Evolutionary conservation across 306 rosid genomes (phyloP).

Genomic region (Vachellia collinsii): DNA sequence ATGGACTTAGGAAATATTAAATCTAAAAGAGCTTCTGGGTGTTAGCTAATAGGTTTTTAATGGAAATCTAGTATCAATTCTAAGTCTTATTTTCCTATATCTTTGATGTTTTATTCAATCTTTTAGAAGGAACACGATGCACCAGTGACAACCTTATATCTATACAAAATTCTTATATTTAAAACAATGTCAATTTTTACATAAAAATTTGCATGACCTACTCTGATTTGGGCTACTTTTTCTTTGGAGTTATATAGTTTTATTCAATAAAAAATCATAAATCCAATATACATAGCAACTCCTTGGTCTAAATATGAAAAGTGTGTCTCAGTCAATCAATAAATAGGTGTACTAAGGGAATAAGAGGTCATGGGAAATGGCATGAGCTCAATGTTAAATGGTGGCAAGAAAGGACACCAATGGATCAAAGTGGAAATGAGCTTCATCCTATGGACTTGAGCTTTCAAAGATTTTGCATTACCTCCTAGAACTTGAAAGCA

Average conservation of each 20-base stretch:
- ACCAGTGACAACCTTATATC: not conserved
- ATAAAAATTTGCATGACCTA: not conserved
- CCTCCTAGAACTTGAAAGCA: not conserved
- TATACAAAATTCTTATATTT: not conserved
- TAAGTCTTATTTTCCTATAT: not conserved
- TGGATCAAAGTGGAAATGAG: not conserved
- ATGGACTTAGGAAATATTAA: conserved; percentile 5
- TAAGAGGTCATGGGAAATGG: not conserved
- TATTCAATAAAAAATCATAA: not conserved
- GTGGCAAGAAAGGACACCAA: not conserved
- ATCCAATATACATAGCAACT: not conserved
- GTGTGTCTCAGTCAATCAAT: not conserved
- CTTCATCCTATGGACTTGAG: not conserved
- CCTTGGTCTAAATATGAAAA: not conserved
- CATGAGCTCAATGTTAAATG: not conserved
- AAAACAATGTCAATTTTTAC: not conserved
- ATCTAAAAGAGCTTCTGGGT: not conserved
- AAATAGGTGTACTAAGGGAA: not conserved
- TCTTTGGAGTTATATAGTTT: not conserved
- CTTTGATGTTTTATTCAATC: not conserved
- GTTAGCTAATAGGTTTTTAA: conserved; percentile 10
- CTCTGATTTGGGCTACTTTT: no score
- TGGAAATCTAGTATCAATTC: not conserved
- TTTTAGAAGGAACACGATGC: not conserved
- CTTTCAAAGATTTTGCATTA: not conserved